Conservation (phyloP, 345 rosid species). For the Lumnitzera racemosa region DNA sequence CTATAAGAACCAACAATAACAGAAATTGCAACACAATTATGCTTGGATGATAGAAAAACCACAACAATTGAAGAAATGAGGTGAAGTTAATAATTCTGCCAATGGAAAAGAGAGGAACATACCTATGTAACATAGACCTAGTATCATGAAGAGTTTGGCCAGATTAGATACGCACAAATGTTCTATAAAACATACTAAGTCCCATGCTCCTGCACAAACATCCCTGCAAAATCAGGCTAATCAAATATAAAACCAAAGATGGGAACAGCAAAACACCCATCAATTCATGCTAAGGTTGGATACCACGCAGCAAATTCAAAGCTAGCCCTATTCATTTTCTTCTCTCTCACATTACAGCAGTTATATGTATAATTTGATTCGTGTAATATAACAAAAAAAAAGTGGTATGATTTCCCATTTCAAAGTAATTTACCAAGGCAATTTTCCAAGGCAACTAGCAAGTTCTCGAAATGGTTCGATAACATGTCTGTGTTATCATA, state of each 20-base stretch:
- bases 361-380: too few species aligned
- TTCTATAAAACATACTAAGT: constrained; percentile 62
- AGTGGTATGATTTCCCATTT: background rate
- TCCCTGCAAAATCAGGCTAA: constrained; percentile 32
- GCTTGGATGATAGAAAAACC: background rate
- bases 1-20: too few species aligned
- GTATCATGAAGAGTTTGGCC: constrained; percentile 44
- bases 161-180: constrained; percentile 60
- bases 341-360: too few species aligned
- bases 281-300: too few species aligned
- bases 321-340: too few species aligned
- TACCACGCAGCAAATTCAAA: too few species aligned
- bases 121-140: constrained; percentile 57
- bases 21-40: background rate
- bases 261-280: too few species aligned
- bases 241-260: background rate
- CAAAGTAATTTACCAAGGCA: background rate
- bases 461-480: too few species aligned
- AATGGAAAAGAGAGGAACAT: constrained; percentile 5
- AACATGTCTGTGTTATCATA: too few species aligned
- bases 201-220: constrained; percentile 68
- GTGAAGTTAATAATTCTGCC: background rate
- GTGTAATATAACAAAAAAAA: background rate
- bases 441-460: too few species aligned
- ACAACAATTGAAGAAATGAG: background rate